phyloP scores from a whole-genome alignment of 176 grass and related monocot species.

The bread wheat (Triticum aestivum) region IWGSC_CS_RefSeq_v2.1 NC_057795.1:602248509-602249008 shows the following conservation, averaged over 20 bases:
- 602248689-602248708: constrained; percentile 41
- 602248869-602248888: constrained; percentile 23
- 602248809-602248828: constrained; percentile 16
- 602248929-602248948: constrained; percentile 5
- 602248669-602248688: constrained; percentile 65
- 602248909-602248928: background rate
- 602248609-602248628: constrained; percentile 52
- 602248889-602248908: background rate
- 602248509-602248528: constrained; percentile 89
- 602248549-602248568: constrained; percentile 41
- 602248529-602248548: constrained; percentile 50
- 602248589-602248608: constrained; percentile 72
- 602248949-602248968: constrained; percentile 78
- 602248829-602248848: constrained; percentile 73
- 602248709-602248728: constrained; percentile 60
- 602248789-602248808: background rate
- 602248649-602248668: constrained; percentile 49
- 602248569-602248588: constrained; percentile 53
- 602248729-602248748: constrained; percentile 40
- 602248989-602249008: constrained; percentile 56
- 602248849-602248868: constrained; percentile 43
- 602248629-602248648: constrained; percentile 52
- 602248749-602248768: constrained; percentile 40
- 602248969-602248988: constrained; percentile 64
- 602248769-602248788: background rate